Evolutionary conservation across 352 stramenopile species (phyloP).

Genomic region (Peronospora farinosa): DNA sequence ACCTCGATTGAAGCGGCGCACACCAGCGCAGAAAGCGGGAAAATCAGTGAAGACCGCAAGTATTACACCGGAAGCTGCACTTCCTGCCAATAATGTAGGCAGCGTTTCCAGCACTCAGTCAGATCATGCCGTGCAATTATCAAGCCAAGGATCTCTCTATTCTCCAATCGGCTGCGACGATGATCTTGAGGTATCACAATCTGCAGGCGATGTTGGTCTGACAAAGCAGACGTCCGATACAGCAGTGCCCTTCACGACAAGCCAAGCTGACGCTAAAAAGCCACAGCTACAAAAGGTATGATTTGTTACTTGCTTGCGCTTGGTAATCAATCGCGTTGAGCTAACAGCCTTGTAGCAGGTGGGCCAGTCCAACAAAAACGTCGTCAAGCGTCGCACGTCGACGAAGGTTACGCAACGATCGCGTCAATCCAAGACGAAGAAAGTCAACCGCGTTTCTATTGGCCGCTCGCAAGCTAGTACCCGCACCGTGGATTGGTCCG

Average conservation of each 20-base stretch:
- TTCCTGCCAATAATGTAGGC: neutral
- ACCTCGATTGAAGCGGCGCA: conserved; percentile 25
- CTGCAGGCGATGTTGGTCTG: neutral
- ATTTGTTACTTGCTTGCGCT: neutral
- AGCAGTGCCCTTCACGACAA: neutral
- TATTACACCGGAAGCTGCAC: neutral
- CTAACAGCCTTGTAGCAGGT: conserved; percentile 14
- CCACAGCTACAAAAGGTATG: conserved; percentile 19
- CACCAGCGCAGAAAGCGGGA: conserved; percentile 22
- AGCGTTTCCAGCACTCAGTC: neutral
- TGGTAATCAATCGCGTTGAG: neutral
- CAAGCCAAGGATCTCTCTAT: conserved; percentile 14
- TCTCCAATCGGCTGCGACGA: conserved; percentile 24
- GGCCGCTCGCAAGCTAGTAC: conserved; percentile 16
- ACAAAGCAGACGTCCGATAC: conserved; percentile 3
- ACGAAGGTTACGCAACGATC: conserved; percentile 16
- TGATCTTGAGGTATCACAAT: conserved; percentile 1
- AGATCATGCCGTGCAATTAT: conserved; percentile 6
- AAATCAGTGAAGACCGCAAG: conserved; percentile 8
- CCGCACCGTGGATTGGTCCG: conserved; percentile 31
- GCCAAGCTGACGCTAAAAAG: conserved; percentile 8
- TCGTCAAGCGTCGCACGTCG: conserved; percentile 15
- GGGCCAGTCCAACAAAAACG: conserved; percentile 8
- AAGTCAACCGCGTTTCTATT: conserved; percentile 14
- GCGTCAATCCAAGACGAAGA: conserved; percentile 15